Percentiles rank a stretch among this genome's conserved stretches.
Evolutionary conservation across 2,329 filamentous ascomycete species (phyloP).

Genomic region (Drechslerella stenobrocha): DNA sequence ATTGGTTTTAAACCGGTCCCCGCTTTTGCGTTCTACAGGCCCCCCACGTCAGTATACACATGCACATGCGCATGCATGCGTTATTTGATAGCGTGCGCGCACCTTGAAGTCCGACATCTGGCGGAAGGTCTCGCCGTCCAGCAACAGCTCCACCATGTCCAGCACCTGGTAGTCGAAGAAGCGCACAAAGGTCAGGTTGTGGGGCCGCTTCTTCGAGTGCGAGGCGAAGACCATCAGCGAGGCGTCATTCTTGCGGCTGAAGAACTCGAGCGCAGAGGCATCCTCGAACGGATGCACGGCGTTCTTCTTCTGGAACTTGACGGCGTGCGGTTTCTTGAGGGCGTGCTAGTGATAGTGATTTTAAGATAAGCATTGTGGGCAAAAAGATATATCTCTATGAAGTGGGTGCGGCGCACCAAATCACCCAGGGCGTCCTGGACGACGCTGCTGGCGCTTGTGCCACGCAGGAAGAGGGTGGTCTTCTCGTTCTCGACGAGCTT

Average conservation of each 20-base stretch:
- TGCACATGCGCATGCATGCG: no score
- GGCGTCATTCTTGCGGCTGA: slow-evolving; percentile 93
- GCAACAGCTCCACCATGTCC: slow-evolving; percentile 89
- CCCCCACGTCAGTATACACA: slow-evolving; percentile 50
- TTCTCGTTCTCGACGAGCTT: slow-evolving; percentile 89
- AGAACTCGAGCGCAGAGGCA: slow-evolving; percentile 83
- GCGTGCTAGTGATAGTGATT: slow-evolving; percentile 60
- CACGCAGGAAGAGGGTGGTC: slow-evolving; percentile 83
- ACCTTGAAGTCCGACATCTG: slow-evolving; percentile 73
- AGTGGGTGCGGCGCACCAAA: slow-evolving; percentile 57
- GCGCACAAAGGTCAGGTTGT: slow-evolving; percentile 79
- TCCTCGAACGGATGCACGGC: slow-evolving; percentile 93
- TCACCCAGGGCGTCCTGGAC: slow-evolving; percentile 82
- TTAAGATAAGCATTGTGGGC: no score
- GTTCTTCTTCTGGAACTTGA: slow-evolving; percentile 98
- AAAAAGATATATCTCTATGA: not conserved
- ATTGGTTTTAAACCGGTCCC: slow-evolving; percentile 84
- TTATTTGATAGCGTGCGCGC: slow-evolving; percentile 52
- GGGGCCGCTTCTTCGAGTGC: slow-evolving; percentile 92
- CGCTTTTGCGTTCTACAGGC: slow-evolving; percentile 64
- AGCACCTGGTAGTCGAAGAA: slow-evolving; percentile 84
- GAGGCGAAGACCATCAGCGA: slow-evolving; percentile 80
- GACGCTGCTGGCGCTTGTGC: slow-evolving; percentile 79
- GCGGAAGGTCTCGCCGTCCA: slow-evolving; percentile 74
- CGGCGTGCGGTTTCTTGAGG: slow-evolving; percentile 78